Evolutionary conservation across 2,329 filamentous ascomycete genomes (phyloP).

Genomic region (Aspergillus fumigatiaffinis): DNA sequence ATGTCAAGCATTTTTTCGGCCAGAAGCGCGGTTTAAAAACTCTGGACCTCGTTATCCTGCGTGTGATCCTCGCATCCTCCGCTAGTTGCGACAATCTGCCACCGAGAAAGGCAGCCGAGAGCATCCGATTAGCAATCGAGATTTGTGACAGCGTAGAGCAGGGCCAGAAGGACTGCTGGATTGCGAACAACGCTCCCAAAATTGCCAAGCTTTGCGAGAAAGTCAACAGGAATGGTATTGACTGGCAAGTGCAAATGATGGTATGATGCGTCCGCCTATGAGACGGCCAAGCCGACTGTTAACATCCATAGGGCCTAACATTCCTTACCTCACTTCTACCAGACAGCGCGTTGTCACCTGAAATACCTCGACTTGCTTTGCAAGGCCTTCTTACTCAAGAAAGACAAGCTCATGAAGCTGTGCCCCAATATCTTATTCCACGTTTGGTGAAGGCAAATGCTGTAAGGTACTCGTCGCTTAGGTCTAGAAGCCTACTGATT

Average conservation of each 20-base stretch:
- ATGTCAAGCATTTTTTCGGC: constrained; percentile 37
- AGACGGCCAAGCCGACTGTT: not conserved
- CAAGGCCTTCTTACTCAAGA: constrained; percentile 24
- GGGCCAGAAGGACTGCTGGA: constrained; percentile 32
- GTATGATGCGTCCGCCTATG: constrained; percentile 17
- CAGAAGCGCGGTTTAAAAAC: constrained; percentile 38
- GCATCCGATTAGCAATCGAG: constrained; percentile 33
- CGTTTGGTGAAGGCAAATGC: constrained; percentile 35
- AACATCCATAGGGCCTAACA: constrained; percentile 23
- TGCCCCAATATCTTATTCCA: constrained; percentile 21
- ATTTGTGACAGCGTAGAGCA: constrained; percentile 33
- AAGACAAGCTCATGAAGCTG: constrained; percentile 12
- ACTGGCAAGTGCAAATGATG: constrained; percentile 30
- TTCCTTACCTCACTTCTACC: constrained; percentile 29
- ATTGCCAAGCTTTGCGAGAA: constrained; percentile 39
- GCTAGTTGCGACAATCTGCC: constrained; percentile 28
- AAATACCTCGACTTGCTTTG: constrained; percentile 23
- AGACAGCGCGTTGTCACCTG: constrained; percentile 18
- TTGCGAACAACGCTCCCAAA: constrained; percentile 29
- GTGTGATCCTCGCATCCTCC: constrained; percentile 39
- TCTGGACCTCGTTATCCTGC: constrained; percentile 39
- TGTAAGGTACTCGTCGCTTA: constrained; percentile 26
- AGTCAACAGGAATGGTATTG: constrained; percentile 25
- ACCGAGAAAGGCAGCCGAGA: constrained; percentile 26
- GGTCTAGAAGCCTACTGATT: constrained; percentile 11